phyloP scores from a whole-genome alignment of 2,329 filamentous ascomycete genomes.

The Arthrobotrys entomopaga region DNA sequence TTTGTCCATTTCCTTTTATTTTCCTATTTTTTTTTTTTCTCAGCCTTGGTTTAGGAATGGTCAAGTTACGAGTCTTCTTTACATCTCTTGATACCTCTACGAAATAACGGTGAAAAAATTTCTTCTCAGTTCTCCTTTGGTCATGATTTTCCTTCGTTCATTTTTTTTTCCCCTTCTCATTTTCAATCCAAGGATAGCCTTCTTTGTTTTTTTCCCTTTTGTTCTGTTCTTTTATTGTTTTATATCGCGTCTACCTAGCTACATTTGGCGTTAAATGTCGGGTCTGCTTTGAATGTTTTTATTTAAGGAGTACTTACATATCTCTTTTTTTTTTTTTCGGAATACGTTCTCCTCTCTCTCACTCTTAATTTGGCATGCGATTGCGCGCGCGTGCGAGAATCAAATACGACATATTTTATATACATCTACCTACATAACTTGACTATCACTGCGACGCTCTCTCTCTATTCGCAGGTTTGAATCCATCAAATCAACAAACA shows the following conservation, averaged over 20 bases:
- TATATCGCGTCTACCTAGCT: background rate
- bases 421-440: too few species aligned
- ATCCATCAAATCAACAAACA: too few species aligned
- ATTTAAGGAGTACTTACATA: slow-evolving; percentile 18
- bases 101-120: slow-evolving; percentile 47
- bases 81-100: slow-evolving; percentile 26
- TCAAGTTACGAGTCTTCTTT: slow-evolving; percentile 26
- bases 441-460: too few species aligned
- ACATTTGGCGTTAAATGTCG: slow-evolving; percentile 29
- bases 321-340: background rate
- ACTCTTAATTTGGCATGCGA: slow-evolving; percentile 22
- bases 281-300: slow-evolving; percentile 4
- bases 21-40: background rate
- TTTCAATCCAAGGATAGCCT: background rate
- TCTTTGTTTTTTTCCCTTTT: background rate
- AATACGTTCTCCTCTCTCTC: slow-evolving; percentile 6
- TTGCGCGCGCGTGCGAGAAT: slow-evolving; percentile 15
- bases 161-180: slow-evolving; percentile 1
- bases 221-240: background rate
- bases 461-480: too few species aligned
- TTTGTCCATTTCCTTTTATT: slow-evolving; percentile 5
- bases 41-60: slow-evolving; percentile 7
- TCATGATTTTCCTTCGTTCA: slow-evolving; percentile 19
- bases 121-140: slow-evolving; percentile 13
- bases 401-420: too few species aligned